Base-by-base conservation (phyloP, 73 alveolate genomes). In the Urostyla sp. region DNA sequence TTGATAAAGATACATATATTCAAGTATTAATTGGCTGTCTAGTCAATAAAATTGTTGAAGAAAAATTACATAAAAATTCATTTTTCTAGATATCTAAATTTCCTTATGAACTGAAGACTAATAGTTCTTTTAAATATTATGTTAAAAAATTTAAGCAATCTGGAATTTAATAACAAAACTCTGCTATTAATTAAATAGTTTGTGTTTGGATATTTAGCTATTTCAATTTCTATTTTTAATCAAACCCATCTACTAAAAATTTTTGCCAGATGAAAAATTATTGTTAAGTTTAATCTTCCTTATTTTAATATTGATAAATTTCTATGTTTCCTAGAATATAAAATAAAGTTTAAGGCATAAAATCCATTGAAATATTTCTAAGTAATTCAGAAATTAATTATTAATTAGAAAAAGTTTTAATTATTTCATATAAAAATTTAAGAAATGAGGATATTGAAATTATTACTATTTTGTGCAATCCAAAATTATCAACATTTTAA, bases 271-370 rank as follows among this genome's bases (percentile, higher is more conserved):
- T 28, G 16, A 4, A 43, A 8, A 63, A 60, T 38, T 10, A 48
- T 21, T 37, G 30, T 21, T 63, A 18, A n/a, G 79, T 37, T 34
- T 38, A 37, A 16, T 63, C 18, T 5, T 63, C 79, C 8, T 37
- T 40, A 40, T 40, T 11, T 40, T 40, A 10, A 11, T 40, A 40
- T 40, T 40, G 51, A 11, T 10, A 40, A 11, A 40, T 10, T 15
- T 63, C 79, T 1, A 60, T 13, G 23, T 35, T 63, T 1, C 37
- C 60, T 21, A 63, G 37, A 15, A 63, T 26, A 32, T 43, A 63
- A 32, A 63, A 63, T 63, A 63, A 40, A 3, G 61, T 38, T 27
- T 63, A 40, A 4, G 79, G 79, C 79, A 63, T 63, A 31, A 63
- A 63, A n/a, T n/a, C n/a, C n/a, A n/a, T n/a, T n/a, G n/a, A n/a